phyloP scores from a whole-genome alignment of 257 asterid species.

The Penstemon eatonii region DNA sequence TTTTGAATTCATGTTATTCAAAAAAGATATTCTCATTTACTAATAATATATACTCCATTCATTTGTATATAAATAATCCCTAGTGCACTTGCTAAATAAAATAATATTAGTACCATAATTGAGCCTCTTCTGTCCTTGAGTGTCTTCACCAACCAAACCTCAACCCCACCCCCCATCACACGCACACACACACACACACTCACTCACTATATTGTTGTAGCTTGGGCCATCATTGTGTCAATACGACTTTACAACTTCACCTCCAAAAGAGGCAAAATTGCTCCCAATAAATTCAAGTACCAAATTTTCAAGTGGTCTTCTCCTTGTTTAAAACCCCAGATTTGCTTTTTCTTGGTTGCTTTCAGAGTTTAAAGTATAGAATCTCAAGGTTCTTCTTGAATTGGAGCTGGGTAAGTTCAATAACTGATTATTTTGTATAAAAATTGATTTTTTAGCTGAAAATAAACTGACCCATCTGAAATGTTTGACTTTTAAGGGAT shows the following conservation, averaged over 20 bases:
- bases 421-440: conserved; percentile 14
- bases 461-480: conserved; percentile 32
- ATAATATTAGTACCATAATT: conserved; percentile 19
- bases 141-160: conserved; percentile 20
- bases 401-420: conserved; percentile 36
- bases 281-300: conserved; percentile 27
- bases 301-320: conserved; percentile 23
- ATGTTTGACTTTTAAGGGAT: conserved; percentile 34
- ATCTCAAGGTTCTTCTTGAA: conserved; percentile 28
- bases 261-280: conserved; percentile 24
- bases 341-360: conserved; percentile 33
- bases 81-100: background rate
- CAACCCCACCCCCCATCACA: conserved; percentile 12
- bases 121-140: conserved; percentile 29
- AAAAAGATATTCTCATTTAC: too few species aligned
- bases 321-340: conserved; percentile 28
- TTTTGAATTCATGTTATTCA: too few species aligned
- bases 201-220: conserved; percentile 17
- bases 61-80: too few species aligned
- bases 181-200: conserved; percentile 25
- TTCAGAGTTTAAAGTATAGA: conserved; percentile 19
- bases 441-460: conserved; percentile 29
- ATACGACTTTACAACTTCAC: conserved; percentile 20
- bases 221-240: conserved; percentile 26
- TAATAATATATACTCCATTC: too few species aligned